These are phyloP conservation scores for Paramecium caudatum DNA, from an alignment of 73 alveolate species.

Conservation along the genomic window DNA sequence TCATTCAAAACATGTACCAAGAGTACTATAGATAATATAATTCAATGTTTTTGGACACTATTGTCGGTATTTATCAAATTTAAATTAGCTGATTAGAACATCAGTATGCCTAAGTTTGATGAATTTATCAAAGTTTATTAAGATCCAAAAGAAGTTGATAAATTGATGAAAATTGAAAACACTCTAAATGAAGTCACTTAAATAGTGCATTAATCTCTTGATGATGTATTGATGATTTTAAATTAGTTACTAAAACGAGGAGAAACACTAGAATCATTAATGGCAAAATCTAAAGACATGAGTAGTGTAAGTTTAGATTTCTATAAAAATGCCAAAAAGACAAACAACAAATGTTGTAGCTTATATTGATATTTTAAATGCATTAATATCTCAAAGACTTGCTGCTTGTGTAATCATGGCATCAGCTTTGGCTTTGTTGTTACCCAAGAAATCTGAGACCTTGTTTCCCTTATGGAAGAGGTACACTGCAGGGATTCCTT, in stretches of 20 bases:
- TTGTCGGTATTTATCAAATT: slow-evolving; percentile 23
- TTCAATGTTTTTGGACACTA: slow-evolving; percentile 58
- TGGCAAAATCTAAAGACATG: slow-evolving; percentile 95
- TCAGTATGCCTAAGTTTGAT: slow-evolving; percentile 88
- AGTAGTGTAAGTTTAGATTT: slow-evolving; percentile 93
- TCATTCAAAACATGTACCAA: slow-evolving; percentile 86
- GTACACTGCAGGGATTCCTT: slow-evolving; percentile 45
- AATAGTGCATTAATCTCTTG: slow-evolving; percentile 93
- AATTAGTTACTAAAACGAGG: slow-evolving; percentile 92
- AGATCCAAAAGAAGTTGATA: slow-evolving; percentile 95
- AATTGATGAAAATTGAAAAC: slow-evolving; percentile 87
- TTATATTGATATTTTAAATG: slow-evolving; percentile 69
- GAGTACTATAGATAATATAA: slow-evolving; percentile 80
- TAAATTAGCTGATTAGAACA: slow-evolving; percentile 83
- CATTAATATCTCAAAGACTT: not conserved
- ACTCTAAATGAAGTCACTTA: slow-evolving; percentile 92
- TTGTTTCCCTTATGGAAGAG: not conserved
- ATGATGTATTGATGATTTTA: slow-evolving; percentile 74
- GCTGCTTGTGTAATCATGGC: not conserved
- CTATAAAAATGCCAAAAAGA: slow-evolving; percentile 94
- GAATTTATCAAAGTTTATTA: slow-evolving; percentile 88
- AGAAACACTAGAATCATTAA: slow-evolving; percentile 91
- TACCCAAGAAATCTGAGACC: not conserved
- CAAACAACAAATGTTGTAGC: slow-evolving; percentile 88
- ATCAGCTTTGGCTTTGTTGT: not conserved